phyloP scores from a whole-genome alignment of 2,329 filamentous ascomycete species.

The Exophiala aquamarina region DNA sequence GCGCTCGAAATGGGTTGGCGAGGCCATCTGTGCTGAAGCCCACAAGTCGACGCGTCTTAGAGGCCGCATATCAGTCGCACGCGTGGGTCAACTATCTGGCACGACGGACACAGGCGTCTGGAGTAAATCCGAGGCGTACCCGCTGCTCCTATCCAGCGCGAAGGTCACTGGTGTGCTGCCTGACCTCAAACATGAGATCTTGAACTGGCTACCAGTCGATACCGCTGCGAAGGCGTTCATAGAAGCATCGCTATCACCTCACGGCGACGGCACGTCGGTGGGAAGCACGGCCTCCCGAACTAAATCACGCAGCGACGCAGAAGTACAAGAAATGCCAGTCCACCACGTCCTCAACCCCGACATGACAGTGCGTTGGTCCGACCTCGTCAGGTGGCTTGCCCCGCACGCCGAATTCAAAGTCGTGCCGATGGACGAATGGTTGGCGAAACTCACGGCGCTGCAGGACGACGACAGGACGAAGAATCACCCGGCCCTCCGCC shows the following conservation, averaged over 20 bases:
- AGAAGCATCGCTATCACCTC: too few relatives aligned
- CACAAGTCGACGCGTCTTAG: conserved; percentile 24
- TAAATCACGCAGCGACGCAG: not conserved
- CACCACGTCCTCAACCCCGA: conserved; percentile 53
- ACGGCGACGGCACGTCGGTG: too few relatives aligned
- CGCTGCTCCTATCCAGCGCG: conserved; percentile 49
- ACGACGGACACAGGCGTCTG: conserved; percentile 50
- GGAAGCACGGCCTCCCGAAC: not conserved
- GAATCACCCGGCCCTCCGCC: conserved; percentile 46
- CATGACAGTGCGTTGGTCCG: conserved; percentile 8
- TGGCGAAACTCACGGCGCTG: conserved; percentile 39
- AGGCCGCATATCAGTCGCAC: conserved; percentile 43
- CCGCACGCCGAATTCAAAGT: conserved; percentile 33
- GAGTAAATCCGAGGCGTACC: conserved; percentile 54
- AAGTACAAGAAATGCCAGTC: conserved; percentile 30
- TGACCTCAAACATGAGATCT: conserved; percentile 41
- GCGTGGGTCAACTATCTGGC: conserved; percentile 54
- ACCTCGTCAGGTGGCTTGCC: conserved; percentile 9
- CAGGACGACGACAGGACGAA: conserved; percentile 22
- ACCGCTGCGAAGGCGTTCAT: conserved; percentile 38
- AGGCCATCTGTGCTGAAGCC: conserved; percentile 49
- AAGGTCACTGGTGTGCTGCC: conserved; percentile 47
- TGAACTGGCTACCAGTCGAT: conserved; percentile 47
- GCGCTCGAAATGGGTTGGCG: conserved; percentile 59
- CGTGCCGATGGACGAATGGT: conserved; percentile 44